phyloP scores from a whole-genome alignment of 805 yeast genomes.

The Metschnikowia borealis region DNA sequence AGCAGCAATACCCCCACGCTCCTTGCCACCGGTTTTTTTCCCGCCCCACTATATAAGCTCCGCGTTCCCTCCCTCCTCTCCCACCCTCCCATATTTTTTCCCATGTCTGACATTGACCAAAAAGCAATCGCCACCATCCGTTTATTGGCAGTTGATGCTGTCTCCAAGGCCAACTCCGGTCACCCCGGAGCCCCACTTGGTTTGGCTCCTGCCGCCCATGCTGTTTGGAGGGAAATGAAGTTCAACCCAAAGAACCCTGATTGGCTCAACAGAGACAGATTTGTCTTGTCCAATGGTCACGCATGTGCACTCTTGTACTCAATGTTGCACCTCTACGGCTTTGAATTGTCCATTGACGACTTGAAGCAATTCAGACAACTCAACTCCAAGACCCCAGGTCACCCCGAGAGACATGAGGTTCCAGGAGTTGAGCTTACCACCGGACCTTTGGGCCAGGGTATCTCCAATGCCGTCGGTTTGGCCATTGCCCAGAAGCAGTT shows the following conservation, averaged over 20 bases:
- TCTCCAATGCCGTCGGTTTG: constrained; percentile 91
- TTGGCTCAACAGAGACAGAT: constrained; percentile 95
- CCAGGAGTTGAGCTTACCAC: constrained; percentile 97
- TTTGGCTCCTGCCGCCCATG: constrained; percentile 93
- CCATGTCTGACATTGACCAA: constrained; percentile 50
- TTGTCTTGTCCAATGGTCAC: constrained; percentile 93
- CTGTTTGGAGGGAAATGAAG: constrained; percentile 72
- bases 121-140: constrained; percentile 85
- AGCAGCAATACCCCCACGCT: constrained; percentile 7
- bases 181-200: constrained; percentile 99
- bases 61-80: background rate
- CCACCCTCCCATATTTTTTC: background rate
- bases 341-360: constrained; percentile 75
- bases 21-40: constrained; percentile 4
- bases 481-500: constrained; percentile 92
- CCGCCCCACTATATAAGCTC: constrained; percentile 3
- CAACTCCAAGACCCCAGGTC: constrained; percentile 92
- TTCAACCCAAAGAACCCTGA: constrained; percentile 88
- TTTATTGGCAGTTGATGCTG: constrained; percentile 82
- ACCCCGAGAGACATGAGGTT: constrained; percentile 80
- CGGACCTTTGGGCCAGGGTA: constrained; percentile 99
- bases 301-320: constrained; percentile 89
- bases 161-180: constrained; percentile 86
- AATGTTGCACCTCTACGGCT: constrained; percentile 82
- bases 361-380: constrained; percentile 87